phyloP scores from a whole-genome alignment of 164 flowering plant genomes.

The Vitis labrusca region DNA sequence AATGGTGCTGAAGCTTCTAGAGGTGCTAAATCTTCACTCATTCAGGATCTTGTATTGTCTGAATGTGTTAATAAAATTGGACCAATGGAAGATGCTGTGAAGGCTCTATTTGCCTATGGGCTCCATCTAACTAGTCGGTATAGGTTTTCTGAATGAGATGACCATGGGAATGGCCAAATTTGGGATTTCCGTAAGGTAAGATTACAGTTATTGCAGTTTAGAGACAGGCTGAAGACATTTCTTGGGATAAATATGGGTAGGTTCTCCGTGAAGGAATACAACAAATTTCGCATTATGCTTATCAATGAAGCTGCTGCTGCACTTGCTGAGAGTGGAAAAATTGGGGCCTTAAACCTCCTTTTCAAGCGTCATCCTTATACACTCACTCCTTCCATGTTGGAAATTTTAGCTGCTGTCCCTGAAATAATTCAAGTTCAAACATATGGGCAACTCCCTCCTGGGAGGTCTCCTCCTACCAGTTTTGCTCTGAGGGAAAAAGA shows the following conservation, averaged over 20 bases:
- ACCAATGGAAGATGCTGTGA: too few species aligned
- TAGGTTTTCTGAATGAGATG: too few species aligned
- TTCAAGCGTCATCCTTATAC: conserved; percentile 29
- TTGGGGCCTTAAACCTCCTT: conserved; percentile 91
- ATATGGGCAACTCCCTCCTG: conserved; percentile 93
- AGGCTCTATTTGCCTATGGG: too few species aligned
- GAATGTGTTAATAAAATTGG: too few species aligned
- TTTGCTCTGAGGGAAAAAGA: conserved; percentile 69
- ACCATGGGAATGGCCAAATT: conserved; percentile 46
- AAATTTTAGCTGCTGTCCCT: conserved; percentile 80
- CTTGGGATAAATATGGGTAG: conserved; percentile 31
- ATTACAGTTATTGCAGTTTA: conserved; percentile 74
- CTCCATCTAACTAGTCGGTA: too few species aligned
- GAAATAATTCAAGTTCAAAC: conserved; percentile 87
- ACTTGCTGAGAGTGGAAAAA: conserved; percentile 90
- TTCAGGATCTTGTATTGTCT: too few species aligned
- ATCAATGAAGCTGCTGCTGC: conserved; percentile 63
- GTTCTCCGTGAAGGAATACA: conserved; percentile 76
- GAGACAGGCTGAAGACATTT: conserved; percentile 90
- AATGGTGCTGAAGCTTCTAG: too few species aligned
- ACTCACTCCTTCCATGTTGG: conserved; percentile 60
- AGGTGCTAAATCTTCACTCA: too few species aligned
- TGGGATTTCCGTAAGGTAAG: conserved; percentile 63
- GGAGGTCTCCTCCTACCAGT: conserved; percentile 67
- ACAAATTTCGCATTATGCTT: conserved; percentile 65